Base-by-base conservation (phyloP, 192 early-diverging fungal species). In the Backusella sp. region DNA sequence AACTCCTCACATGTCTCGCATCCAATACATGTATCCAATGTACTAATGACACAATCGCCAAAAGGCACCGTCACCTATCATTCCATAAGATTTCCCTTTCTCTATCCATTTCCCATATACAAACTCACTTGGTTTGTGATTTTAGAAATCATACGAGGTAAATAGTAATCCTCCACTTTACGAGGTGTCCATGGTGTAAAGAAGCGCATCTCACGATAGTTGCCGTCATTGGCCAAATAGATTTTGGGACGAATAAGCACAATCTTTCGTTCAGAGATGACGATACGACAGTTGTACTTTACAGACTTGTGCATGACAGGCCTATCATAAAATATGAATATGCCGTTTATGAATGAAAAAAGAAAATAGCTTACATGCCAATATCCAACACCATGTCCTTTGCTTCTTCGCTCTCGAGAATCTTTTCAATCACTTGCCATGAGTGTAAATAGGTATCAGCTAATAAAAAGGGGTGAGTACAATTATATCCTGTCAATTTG, bases 1-100 rank as follows among this genome's bases (percentile, higher is more conserved):
- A 99, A 84, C 74, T 99, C 98, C 84, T 99, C 98, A 76, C 98
- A 99, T 70, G 95, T 85, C 82, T 99, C 98, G 2, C 95, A 89
- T 12, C 98, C 98, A 66, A 99, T 84, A 65, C 92, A 93, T 4
- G 97, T 92, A 77, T 98, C 96, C 32, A 84, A 73, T 6, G 96
- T 93, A 30, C 87, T 82, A 67, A 99, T 86, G 1, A 99, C 93
- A 6, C 92, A 96, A 76, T 99, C 97, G 23, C 98, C 98, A 52
- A 99, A 88, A 28, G 94, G 92, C 19, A 95, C 94, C 0, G 88
- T 89, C n/a, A 73, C 66, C 90, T 89, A 72, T 35, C 0, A 42
- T 32, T 32, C 2, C 32, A 72, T 30, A 32, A 32, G 32, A 32
- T 32, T 32, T 32, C 32, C 32, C 3, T 32, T 32, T 32, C 32